These are phyloP conservation scores for Puccinia hordei DNA, from an alignment of 1,284 basidiomycete species.

Conservation along the genomic window DNA sequence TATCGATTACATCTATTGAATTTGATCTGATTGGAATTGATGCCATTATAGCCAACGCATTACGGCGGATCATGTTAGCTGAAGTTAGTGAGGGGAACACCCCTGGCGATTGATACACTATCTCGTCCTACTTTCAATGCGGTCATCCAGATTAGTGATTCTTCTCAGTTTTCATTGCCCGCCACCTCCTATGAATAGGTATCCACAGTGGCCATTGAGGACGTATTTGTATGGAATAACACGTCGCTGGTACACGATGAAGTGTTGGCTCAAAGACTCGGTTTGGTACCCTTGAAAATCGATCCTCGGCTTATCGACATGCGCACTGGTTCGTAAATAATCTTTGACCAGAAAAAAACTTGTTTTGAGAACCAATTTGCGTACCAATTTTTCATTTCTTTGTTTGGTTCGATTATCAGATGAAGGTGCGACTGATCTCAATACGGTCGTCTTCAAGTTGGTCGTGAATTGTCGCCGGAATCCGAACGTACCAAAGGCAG, in stretches of 20 bases:
- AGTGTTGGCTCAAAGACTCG: conserved; percentile 84
- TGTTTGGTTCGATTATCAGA: conserved; percentile 54
- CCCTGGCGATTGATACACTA: background rate
- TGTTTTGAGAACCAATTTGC: too few species aligned
- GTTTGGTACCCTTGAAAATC: conserved; percentile 83
- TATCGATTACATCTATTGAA: conserved; percentile 80
- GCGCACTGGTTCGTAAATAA: conserved; percentile 57
- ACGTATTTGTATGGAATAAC: conserved; percentile 93
- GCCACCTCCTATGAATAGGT: conserved; percentile 64
- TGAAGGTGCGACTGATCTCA: conserved; percentile 77
- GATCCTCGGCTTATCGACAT: conserved; percentile 69
- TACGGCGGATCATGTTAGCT: conserved; percentile 86
- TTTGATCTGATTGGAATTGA: conserved; percentile 96
- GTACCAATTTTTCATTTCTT: background rate
- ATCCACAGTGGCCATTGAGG: conserved; percentile 87
- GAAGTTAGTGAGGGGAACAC: conserved; percentile 67
- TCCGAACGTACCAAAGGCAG: conserved; percentile 63
- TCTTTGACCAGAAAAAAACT: too few species aligned
- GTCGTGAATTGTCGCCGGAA: conserved; percentile 72
- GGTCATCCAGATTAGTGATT: background rate
- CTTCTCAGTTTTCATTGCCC: background rate
- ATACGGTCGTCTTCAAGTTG: conserved; percentile 87
- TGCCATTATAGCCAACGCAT: conserved; percentile 91
- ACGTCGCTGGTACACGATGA: conserved; percentile 93
- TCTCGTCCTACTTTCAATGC: background rate